These are phyloP conservation scores for Mycena leptocephala DNA, from an alignment of 768 basidiomycete genomes.

Conservation along the genomic window DNA sequence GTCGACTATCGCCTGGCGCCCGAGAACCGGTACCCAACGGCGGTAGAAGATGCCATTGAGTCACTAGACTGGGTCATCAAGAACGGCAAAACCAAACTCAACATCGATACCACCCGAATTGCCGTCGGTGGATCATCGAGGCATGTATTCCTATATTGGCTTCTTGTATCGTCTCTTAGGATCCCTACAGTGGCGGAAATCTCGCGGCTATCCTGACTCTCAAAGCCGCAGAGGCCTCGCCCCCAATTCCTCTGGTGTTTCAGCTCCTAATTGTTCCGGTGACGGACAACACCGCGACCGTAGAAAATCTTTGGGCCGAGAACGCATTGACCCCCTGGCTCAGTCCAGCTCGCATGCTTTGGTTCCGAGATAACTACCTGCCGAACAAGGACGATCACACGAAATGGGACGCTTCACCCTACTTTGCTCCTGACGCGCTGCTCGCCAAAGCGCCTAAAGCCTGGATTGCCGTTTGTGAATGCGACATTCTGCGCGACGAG, in stretches of 20 bases:
- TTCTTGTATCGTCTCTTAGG: neutral
- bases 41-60: constrained; percentile 81
- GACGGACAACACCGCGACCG: constrained; percentile 77
- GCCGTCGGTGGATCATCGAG: constrained; percentile 85
- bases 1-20: constrained; percentile 85
- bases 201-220: constrained; percentile 77
- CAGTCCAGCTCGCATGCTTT: constrained; percentile 75
- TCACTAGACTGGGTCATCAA: constrained; percentile 73
- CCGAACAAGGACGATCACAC: constrained; percentile 73
- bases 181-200: constrained; percentile 73
- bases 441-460: constrained; percentile 68
- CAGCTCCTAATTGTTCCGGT: constrained; percentile 83
- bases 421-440: constrained; percentile 75
- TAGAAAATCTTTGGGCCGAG: constrained; percentile 67
- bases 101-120: constrained; percentile 67
- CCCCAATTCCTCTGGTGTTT: constrained; percentile 70
- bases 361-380: constrained; percentile 82
- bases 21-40: constrained; percentile 79
- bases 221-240: constrained; percentile 67
- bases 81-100: constrained; percentile 63
- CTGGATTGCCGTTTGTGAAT: constrained; percentile 76
- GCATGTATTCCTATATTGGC: constrained; percentile 48
- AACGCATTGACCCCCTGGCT: constrained; percentile 76
- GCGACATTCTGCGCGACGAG: constrained; percentile 80
- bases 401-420: constrained; percentile 81